phyloP scores from a whole-genome alignment of 129 eudicot species.

The Lactuca saligna region DNA sequence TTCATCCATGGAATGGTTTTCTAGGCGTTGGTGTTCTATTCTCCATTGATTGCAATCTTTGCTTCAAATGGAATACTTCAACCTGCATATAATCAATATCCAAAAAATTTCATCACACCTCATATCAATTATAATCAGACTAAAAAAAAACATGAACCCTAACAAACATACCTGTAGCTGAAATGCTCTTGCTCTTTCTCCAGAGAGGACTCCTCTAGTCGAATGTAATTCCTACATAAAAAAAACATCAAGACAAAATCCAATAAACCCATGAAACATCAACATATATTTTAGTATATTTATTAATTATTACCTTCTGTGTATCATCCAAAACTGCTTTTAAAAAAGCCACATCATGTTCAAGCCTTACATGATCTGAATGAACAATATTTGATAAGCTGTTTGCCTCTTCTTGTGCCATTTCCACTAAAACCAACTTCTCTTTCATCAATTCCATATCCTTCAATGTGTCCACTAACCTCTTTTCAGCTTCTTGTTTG shows the following conservation, averaged over 20 bases:
- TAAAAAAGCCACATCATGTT: conserved; percentile 94
- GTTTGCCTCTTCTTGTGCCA: conserved; percentile 92
- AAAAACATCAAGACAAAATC: background rate
- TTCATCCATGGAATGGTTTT: conserved; percentile 63
- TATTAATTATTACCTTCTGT: conserved; percentile 56
- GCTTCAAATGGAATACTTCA: conserved; percentile 88
- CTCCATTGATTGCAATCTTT: conserved; percentile 83
- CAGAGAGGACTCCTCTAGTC: conserved; percentile 85
- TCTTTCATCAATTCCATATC: conserved; percentile 80
- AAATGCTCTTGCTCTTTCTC: conserved; percentile 90
- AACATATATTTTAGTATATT: background rate
- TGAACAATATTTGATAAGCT: conserved; percentile 87
- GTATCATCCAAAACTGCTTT: conserved; percentile 94
- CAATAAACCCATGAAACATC: background rate
- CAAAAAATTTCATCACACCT: background rate
- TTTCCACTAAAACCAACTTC: conserved; percentile 65
- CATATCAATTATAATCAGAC: background rate
- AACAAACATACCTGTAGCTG: conserved; percentile 71
- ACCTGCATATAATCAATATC: conserved; percentile 54
- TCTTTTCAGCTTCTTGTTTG: conserved; percentile 73
- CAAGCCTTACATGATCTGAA: conserved; percentile 89
- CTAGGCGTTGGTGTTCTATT: conserved; percentile 83
- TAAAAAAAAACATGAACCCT: too few relatives aligned
- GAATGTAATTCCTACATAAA: conserved; percentile 73
- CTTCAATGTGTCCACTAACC: conserved; percentile 54